Evolutionary conservation across 495 filamentous ascomycete genomes (phyloP).

Genomic region (Penicillium lividum): DNA sequence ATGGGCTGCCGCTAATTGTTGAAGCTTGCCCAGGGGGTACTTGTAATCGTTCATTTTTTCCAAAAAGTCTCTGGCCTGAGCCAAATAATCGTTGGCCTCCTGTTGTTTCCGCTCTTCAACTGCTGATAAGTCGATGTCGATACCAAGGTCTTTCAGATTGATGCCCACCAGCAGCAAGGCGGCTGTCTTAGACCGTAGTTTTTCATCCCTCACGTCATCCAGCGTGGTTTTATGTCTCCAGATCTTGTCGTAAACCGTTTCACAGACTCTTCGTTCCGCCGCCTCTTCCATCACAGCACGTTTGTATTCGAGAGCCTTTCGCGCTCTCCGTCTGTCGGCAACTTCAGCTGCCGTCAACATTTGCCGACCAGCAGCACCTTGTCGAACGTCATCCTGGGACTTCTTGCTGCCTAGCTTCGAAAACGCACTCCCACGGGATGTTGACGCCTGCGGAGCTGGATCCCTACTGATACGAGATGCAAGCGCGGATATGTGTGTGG

Average conservation of each 20-base stretch:
- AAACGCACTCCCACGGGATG: slow-evolving; percentile 20
- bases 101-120: slow-evolving; percentile 62
- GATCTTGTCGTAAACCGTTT: slow-evolving; percentile 80
- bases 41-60: slow-evolving; percentile 82
- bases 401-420: slow-evolving; percentile 27
- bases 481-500: slow-evolving; percentile 81
- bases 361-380: slow-evolving; percentile 62
- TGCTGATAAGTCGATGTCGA: slow-evolving; percentile 61
- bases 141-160: slow-evolving; percentile 79
- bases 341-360: slow-evolving; percentile 92
- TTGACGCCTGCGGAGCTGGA: slow-evolving; percentile 51
- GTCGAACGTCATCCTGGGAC: slow-evolving; percentile 32
- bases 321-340: slow-evolving; percentile 71
- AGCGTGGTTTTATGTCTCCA: slow-evolving; percentile 90
- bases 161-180: slow-evolving; percentile 89
- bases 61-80: slow-evolving; percentile 70
- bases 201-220: slow-evolving; percentile 94
- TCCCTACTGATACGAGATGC: slow-evolving; percentile 73
- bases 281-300: slow-evolving; percentile 81
- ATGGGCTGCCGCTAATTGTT: slow-evolving; percentile 82
- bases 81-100: slow-evolving; percentile 70
- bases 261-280: slow-evolving; percentile 83
- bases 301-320: slow-evolving; percentile 76
- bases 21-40: slow-evolving; percentile 89
- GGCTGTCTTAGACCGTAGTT: slow-evolving; percentile 90